These are phyloP conservation scores for Microthlaspi erraticum DNA, from an alignment of 345 rosid genomes.

Conservation along the genomic window DNA sequence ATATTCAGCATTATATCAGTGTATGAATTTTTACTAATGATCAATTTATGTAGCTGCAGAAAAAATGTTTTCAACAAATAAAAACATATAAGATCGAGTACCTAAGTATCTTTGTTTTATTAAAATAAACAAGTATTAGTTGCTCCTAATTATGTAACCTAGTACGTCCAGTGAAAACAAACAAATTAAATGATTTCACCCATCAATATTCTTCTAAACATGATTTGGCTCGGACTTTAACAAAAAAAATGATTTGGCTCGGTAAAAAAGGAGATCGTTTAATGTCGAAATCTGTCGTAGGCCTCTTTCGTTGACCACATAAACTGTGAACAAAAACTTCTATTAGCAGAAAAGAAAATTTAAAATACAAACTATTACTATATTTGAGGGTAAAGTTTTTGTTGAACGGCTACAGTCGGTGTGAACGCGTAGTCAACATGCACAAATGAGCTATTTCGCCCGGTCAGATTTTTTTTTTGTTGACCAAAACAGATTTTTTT, in stretches of 20 bases:
- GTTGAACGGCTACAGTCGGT: slow-evolving; percentile 3
- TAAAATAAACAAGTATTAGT: not conserved
- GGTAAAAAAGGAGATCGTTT: not conserved
- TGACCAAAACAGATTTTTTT: not conserved
- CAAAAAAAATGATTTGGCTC: slow-evolving; percentile 10
- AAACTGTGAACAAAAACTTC: slow-evolving; percentile 13
- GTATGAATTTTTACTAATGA: not conserved
- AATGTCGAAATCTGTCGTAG: slow-evolving; percentile 12
- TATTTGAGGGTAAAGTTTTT: not conserved
- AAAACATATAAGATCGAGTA: not conserved
- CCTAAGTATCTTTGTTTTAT: not conserved
- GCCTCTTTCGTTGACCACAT: slow-evolving; percentile 37
- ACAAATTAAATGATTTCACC: not conserved
- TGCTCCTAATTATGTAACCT: not conserved
- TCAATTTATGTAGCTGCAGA: not conserved
- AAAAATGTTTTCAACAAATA: not conserved
- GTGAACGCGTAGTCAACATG: slow-evolving; percentile 29
- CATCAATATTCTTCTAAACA: slow-evolving; percentile 11
- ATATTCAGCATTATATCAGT: not conserved
- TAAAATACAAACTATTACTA: not conserved
- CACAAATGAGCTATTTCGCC: not conserved
- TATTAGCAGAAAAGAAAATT: not conserved
- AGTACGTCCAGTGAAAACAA: not conserved
- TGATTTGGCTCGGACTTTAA: slow-evolving; percentile 1
- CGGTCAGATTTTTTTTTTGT: slow-evolving; percentile 1